Evolutionary conservation across 169 alveolate species (phyloP).

Genomic region (Plasmodium knowlesi): DNA sequence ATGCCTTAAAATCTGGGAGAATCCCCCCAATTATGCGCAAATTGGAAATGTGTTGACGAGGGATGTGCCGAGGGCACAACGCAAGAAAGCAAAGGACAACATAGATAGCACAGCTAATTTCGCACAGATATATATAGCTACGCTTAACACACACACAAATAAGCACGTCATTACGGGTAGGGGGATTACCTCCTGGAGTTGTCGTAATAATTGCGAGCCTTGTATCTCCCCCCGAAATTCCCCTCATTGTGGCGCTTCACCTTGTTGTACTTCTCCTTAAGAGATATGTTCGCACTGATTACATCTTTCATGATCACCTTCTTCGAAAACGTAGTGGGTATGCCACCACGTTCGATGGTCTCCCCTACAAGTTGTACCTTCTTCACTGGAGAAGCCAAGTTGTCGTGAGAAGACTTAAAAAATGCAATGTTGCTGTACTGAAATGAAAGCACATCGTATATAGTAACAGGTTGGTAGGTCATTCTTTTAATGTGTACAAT

Average conservation of each 20-base stretch:
- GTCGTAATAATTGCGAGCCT: conserved; percentile 54
- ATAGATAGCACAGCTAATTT: background rate
- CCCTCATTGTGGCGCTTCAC: conserved; percentile 16
- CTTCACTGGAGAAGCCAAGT: conserved; percentile 51
- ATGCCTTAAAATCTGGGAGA: background rate
- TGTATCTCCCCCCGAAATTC: conserved; percentile 5
- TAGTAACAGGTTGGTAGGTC: conserved; percentile 28
- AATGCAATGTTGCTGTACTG: conserved; percentile 31
- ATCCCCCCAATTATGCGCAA: background rate
- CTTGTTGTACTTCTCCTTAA: conserved; percentile 36
- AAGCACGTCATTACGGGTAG: background rate
- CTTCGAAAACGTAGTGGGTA: conserved; percentile 43
- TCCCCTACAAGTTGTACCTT: conserved; percentile 29
- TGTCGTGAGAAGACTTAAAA: conserved; percentile 21
- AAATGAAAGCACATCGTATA: conserved; percentile 47
- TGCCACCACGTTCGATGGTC: conserved; percentile 58
- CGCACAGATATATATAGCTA: background rate
- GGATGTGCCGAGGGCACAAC: background rate
- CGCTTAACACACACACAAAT: background rate
- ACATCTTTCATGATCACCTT: conserved; percentile 37
- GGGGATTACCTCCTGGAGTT: conserved; percentile 10
- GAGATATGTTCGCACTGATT: conserved; percentile 47
- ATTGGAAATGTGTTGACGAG: background rate
- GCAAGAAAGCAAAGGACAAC: background rate
- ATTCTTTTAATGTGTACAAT: conserved; percentile 19